A percentile compares a stretch with the other conserved stretches of the same genome.
Evolutionary conservation across 225 moss, liverwort and hornwort genomes (phyloP).

Genomic region (Lunularia cruciata): DNA sequence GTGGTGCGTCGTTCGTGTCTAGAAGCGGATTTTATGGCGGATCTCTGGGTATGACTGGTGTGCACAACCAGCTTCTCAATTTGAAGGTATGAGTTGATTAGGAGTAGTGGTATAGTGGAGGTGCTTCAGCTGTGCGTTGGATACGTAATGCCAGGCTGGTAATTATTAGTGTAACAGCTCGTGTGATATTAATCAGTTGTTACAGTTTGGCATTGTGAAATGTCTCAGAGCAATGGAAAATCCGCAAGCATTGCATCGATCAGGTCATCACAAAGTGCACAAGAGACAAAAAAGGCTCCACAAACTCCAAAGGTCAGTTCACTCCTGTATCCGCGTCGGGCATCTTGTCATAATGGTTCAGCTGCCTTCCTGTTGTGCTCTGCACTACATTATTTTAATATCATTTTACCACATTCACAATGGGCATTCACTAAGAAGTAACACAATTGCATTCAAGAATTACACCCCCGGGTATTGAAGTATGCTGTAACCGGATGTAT

Average conservation of each 20-base stretch:
- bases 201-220: neutral
- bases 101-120: neutral
- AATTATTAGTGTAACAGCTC: too few relatives aligned
- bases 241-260: neutral
- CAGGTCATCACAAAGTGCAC: conserved; percentile 18
- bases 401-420: neutral
- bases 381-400: neutral
- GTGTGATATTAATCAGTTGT: neutral
- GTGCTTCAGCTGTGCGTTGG: neutral
- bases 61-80: neutral
- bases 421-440: too few relatives aligned
- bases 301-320: conserved; percentile 7
- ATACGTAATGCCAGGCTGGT: too few relatives aligned
- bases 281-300: conserved; percentile 8
- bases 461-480: too few relatives aligned
- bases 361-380: neutral
- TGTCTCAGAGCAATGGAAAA: conserved; percentile 7
- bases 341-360: neutral
- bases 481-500: neutral
- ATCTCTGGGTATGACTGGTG: neutral
- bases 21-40: conserved; percentile 7
- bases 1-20: neutral
- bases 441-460: too few relatives aligned
- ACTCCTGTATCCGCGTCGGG: neutral
- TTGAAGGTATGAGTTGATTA: conserved; percentile 1